Base-by-base conservation (phyloP, 495 filamentous ascomycete genomes). In the Xylaria scruposa region DNA sequence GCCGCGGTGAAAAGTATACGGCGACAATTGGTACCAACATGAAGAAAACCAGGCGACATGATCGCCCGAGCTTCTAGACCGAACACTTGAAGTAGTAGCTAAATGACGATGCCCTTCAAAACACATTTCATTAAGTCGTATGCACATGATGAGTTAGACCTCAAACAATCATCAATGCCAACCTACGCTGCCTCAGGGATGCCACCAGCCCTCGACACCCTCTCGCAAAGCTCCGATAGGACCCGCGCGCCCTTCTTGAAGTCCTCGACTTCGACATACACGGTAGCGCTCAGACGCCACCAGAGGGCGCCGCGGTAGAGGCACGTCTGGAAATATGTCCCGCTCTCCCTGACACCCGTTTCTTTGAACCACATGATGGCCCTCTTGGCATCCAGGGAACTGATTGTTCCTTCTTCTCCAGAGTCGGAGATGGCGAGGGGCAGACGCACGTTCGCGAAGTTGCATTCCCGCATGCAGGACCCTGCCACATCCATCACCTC, bases 181-280 rank as follows among this genome's bases (percentile, higher is more conserved):
- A 13, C 38, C 10, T 42, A 42, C 38, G 9, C 38, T 13, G 38
- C 38, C 46, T 49, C 46, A 49, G 36, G 36, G 7, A 49, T 21
- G 1, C 46, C 46, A 8, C 46, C n/a, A 87, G 33, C 83, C 86
- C 70, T 76, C 68, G 77, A 77, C 60, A 90, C 87, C 74, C 86
- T 80, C 67, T 81, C 84, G 76, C 88, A 91, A 42, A 93, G 72
- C 53, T 83, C 82, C 74, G 84, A 85, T 73, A 94, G 68, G 26
- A 87, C 78, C 61, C 81, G 75, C 0, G 81, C 91, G 10, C 83
- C 83, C 84, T 85, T 90, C 73, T 88, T 85, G 74, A 94, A 94
- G 81, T 95, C 92, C 6, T 82, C 84, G 36, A 87, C 79, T 31
- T 93, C 91, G 36, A 95, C 77, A 80, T 91, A 96, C 0, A 92